A percentile compares a stretch with the other conserved stretches of the same genome.
Conservation (phyloP, 106 monocot genomes). For the Allium fistulosum region DNA sequence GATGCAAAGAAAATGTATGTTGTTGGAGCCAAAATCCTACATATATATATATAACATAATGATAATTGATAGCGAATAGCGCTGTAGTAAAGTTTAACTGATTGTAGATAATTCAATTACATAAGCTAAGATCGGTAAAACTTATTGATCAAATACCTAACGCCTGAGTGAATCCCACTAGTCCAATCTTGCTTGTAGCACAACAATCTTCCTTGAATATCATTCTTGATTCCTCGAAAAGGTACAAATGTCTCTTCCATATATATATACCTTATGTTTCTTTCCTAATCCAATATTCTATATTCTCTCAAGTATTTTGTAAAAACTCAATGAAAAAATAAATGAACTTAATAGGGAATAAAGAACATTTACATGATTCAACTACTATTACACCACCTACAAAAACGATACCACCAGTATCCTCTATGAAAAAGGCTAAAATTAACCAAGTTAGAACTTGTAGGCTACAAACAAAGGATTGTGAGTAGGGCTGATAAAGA, state of each 20-base stretch:
- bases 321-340: background rate
- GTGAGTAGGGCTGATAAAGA: too few species aligned
- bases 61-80: background rate
- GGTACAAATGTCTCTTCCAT: slow-evolving; percentile 81
- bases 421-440: too few species aligned
- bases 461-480: too few species aligned
- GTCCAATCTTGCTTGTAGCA: slow-evolving; percentile 83
- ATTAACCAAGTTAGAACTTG: too few species aligned
- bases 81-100: background rate
- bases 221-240: slow-evolving; percentile 64
- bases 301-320: background rate
- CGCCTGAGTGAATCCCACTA: slow-evolving; percentile 48
- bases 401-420: too few species aligned
- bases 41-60: slow-evolving; percentile 27
- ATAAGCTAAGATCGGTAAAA: background rate
- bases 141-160: slow-evolving; percentile 26
- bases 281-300: background rate
- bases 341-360: background rate
- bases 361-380: background rate
- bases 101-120: background rate
- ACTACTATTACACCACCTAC: too few species aligned
- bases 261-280: background rate
- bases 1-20: slow-evolving; percentile 91
- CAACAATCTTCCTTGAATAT: slow-evolving; percentile 44
- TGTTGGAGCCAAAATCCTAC: slow-evolving; percentile 41